Conservation (phyloP, 176 grass and related monocot species). For the Aegilops longissima region DNA sequence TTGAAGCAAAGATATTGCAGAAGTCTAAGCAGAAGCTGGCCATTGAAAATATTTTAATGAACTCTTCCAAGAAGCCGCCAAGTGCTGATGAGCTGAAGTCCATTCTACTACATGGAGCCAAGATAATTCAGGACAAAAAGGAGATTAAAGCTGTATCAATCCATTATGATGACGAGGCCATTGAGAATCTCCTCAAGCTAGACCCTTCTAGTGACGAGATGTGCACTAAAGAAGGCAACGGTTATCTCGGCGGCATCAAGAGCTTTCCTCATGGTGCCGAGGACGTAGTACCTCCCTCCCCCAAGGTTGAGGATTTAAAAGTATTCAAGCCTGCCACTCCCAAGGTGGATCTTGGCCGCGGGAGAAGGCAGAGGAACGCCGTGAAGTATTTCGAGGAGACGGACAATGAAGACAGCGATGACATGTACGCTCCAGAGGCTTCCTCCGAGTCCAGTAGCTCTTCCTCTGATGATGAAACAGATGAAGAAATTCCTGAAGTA, state of each 20-base stretch:
- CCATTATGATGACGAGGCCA: conserved; percentile 57
- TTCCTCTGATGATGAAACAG: conserved; percentile 31
- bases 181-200: conserved; percentile 62
- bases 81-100: conserved; percentile 53
- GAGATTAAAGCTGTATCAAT: conserved; percentile 48
- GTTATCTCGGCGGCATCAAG: conserved; percentile 61
- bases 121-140: conserved; percentile 53
- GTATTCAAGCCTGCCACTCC: conserved; percentile 37
- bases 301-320: conserved; percentile 53
- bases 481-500: not conserved
- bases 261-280: conserved; percentile 45
- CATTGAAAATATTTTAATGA: conserved; percentile 67
- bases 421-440: conserved; percentile 48
- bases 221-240: conserved; percentile 52
- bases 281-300: conserved; percentile 29
- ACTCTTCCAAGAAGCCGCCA: conserved; percentile 61
- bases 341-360: conserved; percentile 54
- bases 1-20: conserved; percentile 72
- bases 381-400: conserved; percentile 49
- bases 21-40: conserved; percentile 73
- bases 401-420: conserved; percentile 53
- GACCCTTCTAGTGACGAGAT: conserved; percentile 51
- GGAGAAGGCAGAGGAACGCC: conserved; percentile 46
- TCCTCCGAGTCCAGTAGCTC: conserved; percentile 9
- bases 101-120: conserved; percentile 60